phyloP scores from a whole-genome alignment of 208 protist species.

The Kentomonas sorsogonicus region DNA sequence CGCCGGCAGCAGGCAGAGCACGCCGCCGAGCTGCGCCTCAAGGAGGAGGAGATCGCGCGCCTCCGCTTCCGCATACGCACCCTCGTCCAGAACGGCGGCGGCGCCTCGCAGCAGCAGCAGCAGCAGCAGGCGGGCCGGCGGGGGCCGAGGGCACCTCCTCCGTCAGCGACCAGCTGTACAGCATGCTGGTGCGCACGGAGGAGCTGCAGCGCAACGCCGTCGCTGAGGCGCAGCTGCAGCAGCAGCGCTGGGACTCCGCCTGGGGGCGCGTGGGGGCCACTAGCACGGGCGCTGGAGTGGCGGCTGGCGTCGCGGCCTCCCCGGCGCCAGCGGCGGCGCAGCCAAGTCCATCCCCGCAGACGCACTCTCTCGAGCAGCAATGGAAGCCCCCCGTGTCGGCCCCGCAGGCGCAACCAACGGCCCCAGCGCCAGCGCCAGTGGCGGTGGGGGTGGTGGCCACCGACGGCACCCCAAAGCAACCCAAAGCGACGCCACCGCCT shows the following conservation, averaged over 20 bases:
- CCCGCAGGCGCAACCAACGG: neutral
- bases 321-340: too few species aligned
- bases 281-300: neutral
- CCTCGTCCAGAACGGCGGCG: conserved; percentile 14
- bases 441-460: neutral
- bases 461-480: neutral
- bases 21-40: conserved; percentile 64
- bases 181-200: conserved; percentile 40
- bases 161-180: conserved; percentile 26
- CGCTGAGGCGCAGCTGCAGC: conserved; percentile 25
- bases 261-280: conserved; percentile 9
- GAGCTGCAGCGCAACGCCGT: conserved; percentile 44
- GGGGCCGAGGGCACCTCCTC: neutral
- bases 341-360: too few species aligned
- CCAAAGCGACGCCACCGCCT: neutral
- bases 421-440: neutral
- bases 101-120: neutral
- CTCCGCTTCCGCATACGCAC: conserved; percentile 62
- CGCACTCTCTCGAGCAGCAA: too few species aligned
- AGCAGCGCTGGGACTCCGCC: conserved; percentile 27
- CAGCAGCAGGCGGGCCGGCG: neutral
- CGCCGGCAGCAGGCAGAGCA: conserved; percentile 69
- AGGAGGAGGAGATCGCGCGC: conserved; percentile 71
- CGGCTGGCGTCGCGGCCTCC: neutral
- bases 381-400: neutral